phyloP scores from a whole-genome alignment of 768 basidiomycete species.

The Gymnopilus dilepis region DNA sequence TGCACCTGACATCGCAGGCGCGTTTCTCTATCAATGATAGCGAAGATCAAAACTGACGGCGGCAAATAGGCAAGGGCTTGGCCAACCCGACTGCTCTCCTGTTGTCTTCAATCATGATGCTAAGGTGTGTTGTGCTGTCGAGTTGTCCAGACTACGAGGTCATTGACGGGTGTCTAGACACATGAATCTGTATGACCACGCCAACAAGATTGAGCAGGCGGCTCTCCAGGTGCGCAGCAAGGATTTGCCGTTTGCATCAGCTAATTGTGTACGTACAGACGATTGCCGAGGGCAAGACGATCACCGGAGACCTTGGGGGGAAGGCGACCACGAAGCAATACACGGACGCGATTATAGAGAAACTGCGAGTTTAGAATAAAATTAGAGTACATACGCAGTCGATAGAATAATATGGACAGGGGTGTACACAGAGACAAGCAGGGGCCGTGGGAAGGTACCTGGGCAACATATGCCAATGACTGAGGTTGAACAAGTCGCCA shows the following conservation, averaged over 20 bases:
- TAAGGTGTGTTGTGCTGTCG: constrained; percentile 61
- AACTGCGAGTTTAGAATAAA: constrained; percentile 45
- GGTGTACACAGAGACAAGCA: constrained; percentile 29
- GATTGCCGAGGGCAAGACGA: constrained; percentile 93
- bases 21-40: constrained; percentile 24
- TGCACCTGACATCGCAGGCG: constrained; percentile 97
- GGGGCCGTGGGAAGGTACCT: constrained; percentile 45
- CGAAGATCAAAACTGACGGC: constrained; percentile 11
- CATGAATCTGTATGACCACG: constrained; percentile 88
- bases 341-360: constrained; percentile 85
- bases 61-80: constrained; percentile 73
- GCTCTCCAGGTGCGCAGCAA: constrained; percentile 74
- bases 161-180: constrained; percentile 55
- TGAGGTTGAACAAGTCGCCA: constrained; percentile 33
- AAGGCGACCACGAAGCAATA: constrained; percentile 90
- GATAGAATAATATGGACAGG: constrained; percentile 18
- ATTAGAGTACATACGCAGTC: constrained; percentile 1
- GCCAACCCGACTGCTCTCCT: constrained; percentile 99
- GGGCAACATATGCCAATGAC: constrained; percentile 29
- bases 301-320: constrained; percentile 96
- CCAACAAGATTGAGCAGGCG: constrained; percentile 91
- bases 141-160: not conserved
- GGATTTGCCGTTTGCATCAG: not conserved
- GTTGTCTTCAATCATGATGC: constrained; percentile 96
- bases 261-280: constrained; percentile 58